Percentiles rank a stretch among this genome's conserved stretches.
These are phyloP conservation scores for Sugiyamaella valdiviana DNA, from an alignment of 805 yeast genomes.

Conservation along the genomic window DNA sequence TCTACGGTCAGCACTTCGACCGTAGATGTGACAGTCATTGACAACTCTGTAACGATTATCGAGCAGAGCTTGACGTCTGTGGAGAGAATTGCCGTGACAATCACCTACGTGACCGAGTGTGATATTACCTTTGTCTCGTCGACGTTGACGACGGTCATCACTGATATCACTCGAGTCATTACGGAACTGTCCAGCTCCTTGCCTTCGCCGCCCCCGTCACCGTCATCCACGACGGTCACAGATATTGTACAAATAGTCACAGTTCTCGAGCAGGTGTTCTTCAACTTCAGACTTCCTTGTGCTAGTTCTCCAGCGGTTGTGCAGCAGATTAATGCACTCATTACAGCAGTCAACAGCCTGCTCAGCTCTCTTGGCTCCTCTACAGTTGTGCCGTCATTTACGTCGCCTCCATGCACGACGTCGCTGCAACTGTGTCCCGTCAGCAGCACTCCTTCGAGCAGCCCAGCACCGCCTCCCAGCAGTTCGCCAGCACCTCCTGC, in stretches of 20 bases:
- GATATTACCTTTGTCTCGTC: not conserved
- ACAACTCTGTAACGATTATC: not conserved
- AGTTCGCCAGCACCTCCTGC: not conserved
- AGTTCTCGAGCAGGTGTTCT: not conserved
- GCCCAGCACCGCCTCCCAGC: not conserved
- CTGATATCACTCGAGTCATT: not conserved
- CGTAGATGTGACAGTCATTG: not conserved
- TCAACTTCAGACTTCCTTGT: not conserved
- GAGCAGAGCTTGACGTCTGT: not conserved
- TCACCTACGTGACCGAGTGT: not conserved
- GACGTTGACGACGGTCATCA: not conserved
- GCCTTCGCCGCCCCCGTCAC: not conserved
- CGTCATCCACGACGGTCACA: not conserved
- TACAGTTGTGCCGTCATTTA: not conserved
- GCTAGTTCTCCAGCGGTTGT: not conserved
- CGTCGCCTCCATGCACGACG: not conserved
- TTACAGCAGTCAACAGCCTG: not conserved
- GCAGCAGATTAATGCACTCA: not conserved
- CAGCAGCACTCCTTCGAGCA: not conserved
- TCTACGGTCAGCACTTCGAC: not conserved
- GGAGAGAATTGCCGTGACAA: not conserved
- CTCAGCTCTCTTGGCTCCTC: not conserved
- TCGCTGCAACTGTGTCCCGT: not conserved
- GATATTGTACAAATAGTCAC: not conserved
- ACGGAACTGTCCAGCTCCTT: not conserved